Evolutionary conservation across 305 asterid genomes (phyloP).

Genomic region (Fraxinus ornus): DNA sequence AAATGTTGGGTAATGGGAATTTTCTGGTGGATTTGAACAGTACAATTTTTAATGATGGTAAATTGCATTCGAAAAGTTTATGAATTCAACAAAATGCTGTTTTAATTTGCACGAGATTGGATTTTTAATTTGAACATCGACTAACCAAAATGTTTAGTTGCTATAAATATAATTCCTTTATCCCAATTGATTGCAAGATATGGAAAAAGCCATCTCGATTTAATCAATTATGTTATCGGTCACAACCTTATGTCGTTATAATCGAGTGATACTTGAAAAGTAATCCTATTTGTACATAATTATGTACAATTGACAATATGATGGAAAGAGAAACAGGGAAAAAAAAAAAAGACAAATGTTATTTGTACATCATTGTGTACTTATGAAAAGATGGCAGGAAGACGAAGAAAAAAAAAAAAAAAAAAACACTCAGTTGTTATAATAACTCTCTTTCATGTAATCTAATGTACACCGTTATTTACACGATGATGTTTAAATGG

Average conservation of each 20-base stretch:
- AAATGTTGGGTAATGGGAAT: neutral
- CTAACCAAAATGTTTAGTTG: neutral
- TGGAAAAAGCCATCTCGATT: neutral
- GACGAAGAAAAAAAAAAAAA: too few relatives aligned
- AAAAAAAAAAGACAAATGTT: too few relatives aligned
- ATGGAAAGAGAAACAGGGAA: too few relatives aligned
- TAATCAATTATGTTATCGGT: neutral
- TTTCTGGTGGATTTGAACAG: constrained; percentile 4
- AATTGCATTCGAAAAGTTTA: neutral
- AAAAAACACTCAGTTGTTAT: too few relatives aligned
- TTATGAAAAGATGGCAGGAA: too few relatives aligned
- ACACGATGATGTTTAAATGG: too few relatives aligned
- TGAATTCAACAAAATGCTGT: neutral
- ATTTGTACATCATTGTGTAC: too few relatives aligned
- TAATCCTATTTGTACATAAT: too few relatives aligned
- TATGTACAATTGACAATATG: too few relatives aligned
- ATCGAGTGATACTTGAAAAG: neutral
- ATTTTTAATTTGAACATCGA: neutral
- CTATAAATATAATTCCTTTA: neutral
- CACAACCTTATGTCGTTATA: neutral
- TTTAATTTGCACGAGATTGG: neutral
- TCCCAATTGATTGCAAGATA: neutral
- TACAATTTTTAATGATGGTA: neutral
- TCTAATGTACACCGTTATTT: too few relatives aligned
- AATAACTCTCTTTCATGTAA: too few relatives aligned